These are phyloP conservation scores for Atractiella rhizophila DNA, from an alignment of 768 basidiomycete species.

Conservation along the genomic window DNA sequence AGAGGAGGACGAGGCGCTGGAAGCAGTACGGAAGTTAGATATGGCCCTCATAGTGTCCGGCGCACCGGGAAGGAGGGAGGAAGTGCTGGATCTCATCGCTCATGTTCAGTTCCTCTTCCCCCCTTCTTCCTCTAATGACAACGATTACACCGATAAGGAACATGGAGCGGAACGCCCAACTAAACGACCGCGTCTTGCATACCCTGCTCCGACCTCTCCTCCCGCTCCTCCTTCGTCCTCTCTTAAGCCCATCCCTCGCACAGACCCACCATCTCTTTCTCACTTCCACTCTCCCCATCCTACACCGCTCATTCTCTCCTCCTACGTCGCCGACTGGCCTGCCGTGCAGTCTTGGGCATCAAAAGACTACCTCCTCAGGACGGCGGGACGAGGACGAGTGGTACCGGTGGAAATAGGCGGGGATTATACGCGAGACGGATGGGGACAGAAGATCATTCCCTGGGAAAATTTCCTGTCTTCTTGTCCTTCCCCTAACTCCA, in stretches of 20 bases:
- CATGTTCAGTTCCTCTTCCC: slow-evolving; percentile 29
- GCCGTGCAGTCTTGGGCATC: slow-evolving; percentile 54
- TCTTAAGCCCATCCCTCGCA: background rate
- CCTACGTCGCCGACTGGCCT: slow-evolving; percentile 46
- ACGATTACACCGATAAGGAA: no score
- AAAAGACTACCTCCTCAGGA: slow-evolving; percentile 37
- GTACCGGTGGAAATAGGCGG: slow-evolving; percentile 74
- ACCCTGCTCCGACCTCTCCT: no score
- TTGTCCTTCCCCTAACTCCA: background rate
- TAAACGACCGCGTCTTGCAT: no score
- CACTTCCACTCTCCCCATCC: slow-evolving; percentile 10
- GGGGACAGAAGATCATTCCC: slow-evolving; percentile 52
- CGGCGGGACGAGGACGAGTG: slow-evolving; percentile 53
- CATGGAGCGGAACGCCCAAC: no score
- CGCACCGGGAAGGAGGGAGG: slow-evolving; percentile 38
- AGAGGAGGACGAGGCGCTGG: slow-evolving; percentile 10
- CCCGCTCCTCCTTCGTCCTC: slow-evolving; percentile 1
- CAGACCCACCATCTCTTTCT: slow-evolving; percentile 1
- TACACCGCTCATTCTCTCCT: slow-evolving; percentile 39
- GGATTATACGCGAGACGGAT: slow-evolving; percentile 53
- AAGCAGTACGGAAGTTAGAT: slow-evolving; percentile 38
- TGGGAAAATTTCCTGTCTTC: slow-evolving; percentile 64
- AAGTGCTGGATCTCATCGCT: slow-evolving; percentile 39
- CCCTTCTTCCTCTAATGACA: no score
- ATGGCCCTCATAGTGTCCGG: slow-evolving; percentile 62